Evolutionary conservation across 148 eudicot species (phyloP), one percentile per base, ranked within the genome.

Genomic region (Salicornia ramosissima): DNA sequence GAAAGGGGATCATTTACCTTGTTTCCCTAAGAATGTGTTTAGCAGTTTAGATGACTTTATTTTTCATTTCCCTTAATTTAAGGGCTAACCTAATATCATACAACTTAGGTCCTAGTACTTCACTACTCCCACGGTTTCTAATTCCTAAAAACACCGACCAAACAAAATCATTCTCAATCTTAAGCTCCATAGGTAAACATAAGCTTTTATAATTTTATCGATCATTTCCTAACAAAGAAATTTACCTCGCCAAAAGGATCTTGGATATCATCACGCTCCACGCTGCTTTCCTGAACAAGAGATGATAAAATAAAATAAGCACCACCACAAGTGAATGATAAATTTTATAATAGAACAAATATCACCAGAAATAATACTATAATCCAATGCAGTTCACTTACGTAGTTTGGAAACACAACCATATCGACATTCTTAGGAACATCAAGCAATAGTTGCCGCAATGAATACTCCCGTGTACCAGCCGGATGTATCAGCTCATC

Each of bases 321-420:
- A 65, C 10, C 19, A 34, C 39, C 3, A 72, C 50, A 52, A 70
- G 49, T 46, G 29, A 19, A 65, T 18, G 18, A 5, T 29, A 15
- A 4, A 21, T 15, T 33, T 10, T 33, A 24, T 61, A 26, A 15
- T 7, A 25, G 4, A 49, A 34, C 33, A 67, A 18, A 26, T 50
- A 43, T 53, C 40, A 57, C 8, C 47, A 63, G 19, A 47, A 7
- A 51, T 14, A n/a, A 16, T 31, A 52, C 42, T 71, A 33, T n/a
- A n/a, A n/a, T 42, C 25, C 62, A 68, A 58, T 53, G 58, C 52
- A 58, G 22, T 46, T 71, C 34, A 86, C 97, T 85, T 77, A 91
- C 97, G 80, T 91, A 91, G 80, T 91, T 91, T 40, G 97, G 96
- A 71, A 90, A 90, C 63, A 90, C 80, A 68, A 90, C 97, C 97